phyloP scores from a whole-genome alignment of 768 basidiomycete genomes.

The Mrakia blollopis region DNA sequence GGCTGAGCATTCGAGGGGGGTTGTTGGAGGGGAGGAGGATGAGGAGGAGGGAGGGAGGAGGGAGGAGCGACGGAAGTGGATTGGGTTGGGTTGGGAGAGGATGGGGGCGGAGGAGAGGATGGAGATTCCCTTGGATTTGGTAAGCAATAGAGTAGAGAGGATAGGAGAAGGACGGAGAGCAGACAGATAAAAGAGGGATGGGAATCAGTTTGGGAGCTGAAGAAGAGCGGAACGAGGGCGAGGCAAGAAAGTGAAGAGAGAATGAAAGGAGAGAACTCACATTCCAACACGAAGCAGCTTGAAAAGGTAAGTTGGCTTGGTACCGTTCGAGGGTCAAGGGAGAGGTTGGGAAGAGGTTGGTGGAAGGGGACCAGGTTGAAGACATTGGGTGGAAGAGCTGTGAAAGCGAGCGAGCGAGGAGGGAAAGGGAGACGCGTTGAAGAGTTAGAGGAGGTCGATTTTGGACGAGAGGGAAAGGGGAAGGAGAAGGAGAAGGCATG shows the following conservation, averaged over 20 bases:
- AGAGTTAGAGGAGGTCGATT: no score
- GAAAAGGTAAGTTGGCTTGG: conserved; percentile 36
- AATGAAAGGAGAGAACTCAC: not conserved
- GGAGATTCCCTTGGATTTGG: conserved; percentile 25
- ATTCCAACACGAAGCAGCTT: conserved; percentile 31
- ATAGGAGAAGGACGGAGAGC: not conserved
- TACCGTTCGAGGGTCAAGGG: conserved; percentile 37
- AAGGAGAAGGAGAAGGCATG: conserved; percentile 31
- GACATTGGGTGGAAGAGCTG: conserved; percentile 23
- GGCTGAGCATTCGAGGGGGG: conserved; percentile 20
- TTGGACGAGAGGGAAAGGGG: no score
- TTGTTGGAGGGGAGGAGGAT: no score
- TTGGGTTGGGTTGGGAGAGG: not conserved
- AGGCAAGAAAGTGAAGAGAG: not conserved
- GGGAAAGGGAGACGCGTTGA: not conserved
- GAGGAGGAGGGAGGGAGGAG: not conserved
- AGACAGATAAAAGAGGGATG: not conserved
- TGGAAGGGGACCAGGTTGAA: conserved; percentile 19
- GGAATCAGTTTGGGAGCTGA: not conserved
- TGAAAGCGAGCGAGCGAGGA: not conserved
- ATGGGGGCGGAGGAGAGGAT: conserved; percentile 2
- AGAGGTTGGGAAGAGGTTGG: conserved; percentile 40
- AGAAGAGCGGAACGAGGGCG: not conserved
- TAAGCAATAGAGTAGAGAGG: not conserved
- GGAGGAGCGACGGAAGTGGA: conserved; percentile 24